A percentile compares a stretch with the other conserved stretches of the same genome.
These are phyloP conservation scores for Cutaneotrichosporon cavernicola DNA, from an alignment of 1,284 basidiomycete genomes.

Conservation along the genomic window DNA sequence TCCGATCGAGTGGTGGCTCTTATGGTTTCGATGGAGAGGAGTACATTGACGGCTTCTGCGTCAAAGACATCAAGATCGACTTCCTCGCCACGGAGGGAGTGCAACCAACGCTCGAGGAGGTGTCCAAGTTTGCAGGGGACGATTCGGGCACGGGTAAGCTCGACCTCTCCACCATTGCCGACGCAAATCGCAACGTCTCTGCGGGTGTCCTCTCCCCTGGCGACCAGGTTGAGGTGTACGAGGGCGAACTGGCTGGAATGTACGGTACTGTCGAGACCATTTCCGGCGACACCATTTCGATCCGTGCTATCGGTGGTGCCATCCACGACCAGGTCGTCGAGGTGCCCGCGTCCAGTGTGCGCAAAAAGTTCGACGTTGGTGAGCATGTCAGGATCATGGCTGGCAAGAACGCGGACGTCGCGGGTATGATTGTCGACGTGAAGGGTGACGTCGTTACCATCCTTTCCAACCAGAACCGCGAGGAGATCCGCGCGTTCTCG, in stretches of 20 bases:
- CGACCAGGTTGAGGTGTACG: constrained; percentile 95
- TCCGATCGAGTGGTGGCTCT: constrained; percentile 65
- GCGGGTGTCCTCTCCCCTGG: constrained; percentile 92
- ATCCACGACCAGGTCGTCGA: constrained; percentile 72
- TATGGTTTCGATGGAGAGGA: constrained; percentile 90
- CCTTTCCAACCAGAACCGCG: constrained; percentile 93
- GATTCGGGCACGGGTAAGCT: constrained; percentile 37
- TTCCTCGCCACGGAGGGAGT: constrained; percentile 83
- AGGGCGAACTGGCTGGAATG: constrained; percentile 92
- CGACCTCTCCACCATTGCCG: constrained; percentile 50
- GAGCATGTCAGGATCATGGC: constrained; percentile 99
- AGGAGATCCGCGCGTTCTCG: constrained; percentile 95
- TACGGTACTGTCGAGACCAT: constrained; percentile 90
- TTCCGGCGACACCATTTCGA: constrained; percentile 78
- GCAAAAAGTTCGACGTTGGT: constrained; percentile 93
- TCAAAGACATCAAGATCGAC: constrained; percentile 89
- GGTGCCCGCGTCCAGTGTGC: constrained; percentile 80
- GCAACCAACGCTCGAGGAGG: constrained; percentile 93
- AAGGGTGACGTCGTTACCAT: constrained; percentile 90
- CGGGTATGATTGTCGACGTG: constrained; percentile 91
- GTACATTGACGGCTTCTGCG: constrained; percentile 90
- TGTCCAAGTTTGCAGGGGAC: constrained; percentile 77
- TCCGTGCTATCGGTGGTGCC: constrained; percentile 62
- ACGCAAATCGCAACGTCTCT: constrained; percentile 45
- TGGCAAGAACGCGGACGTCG: constrained; percentile 91